phyloP scores from a whole-genome alignment of 2,329 filamentous ascomycete species.

The Exophiala aquamarina region DNA sequence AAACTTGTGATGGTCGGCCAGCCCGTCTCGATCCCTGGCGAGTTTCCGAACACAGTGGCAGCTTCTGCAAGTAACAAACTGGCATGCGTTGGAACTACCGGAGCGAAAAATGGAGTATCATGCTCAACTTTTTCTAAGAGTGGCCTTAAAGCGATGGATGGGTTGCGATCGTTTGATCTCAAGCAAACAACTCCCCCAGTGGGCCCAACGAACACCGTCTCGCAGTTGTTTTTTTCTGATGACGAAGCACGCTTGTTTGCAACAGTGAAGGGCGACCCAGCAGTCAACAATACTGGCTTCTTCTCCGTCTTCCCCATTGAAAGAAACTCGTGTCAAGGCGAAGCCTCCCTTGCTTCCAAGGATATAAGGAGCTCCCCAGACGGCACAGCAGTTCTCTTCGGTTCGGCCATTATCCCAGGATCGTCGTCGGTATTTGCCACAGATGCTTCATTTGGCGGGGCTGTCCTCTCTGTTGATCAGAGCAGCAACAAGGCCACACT shows the following conservation, averaged over 20 bases:
- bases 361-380: constrained; percentile 45
- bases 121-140: constrained; percentile 34
- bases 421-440: constrained; percentile 53
- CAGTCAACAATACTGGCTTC: constrained; percentile 57
- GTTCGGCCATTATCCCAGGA: constrained; percentile 48
- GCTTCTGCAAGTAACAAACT: constrained; percentile 37
- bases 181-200: constrained; percentile 58
- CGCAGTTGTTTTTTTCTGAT: constrained; percentile 59
- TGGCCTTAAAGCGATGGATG: constrained; percentile 37
- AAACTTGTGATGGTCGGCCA: constrained; percentile 33
- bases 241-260: constrained; percentile 55
- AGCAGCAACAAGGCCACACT: constrained; percentile 33
- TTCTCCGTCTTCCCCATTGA: constrained; percentile 52
- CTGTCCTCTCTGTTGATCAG: constrained; percentile 47
- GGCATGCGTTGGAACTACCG: constrained; percentile 40
- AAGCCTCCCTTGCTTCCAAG: constrained; percentile 17
- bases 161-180: constrained; percentile 45
- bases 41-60: constrained; percentile 41
- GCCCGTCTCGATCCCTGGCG: constrained; percentile 34
- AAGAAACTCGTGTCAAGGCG: constrained; percentile 12
- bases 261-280: constrained; percentile 62
- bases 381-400: constrained; percentile 60
- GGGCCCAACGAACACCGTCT: constrained; percentile 60
- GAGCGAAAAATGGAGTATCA: constrained; percentile 37
- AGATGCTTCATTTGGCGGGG: constrained; percentile 59